These are phyloP conservation scores for Waitea zeae DNA, from an alignment of 1,284 basidiomycete genomes.

Conservation along the genomic window DNA sequence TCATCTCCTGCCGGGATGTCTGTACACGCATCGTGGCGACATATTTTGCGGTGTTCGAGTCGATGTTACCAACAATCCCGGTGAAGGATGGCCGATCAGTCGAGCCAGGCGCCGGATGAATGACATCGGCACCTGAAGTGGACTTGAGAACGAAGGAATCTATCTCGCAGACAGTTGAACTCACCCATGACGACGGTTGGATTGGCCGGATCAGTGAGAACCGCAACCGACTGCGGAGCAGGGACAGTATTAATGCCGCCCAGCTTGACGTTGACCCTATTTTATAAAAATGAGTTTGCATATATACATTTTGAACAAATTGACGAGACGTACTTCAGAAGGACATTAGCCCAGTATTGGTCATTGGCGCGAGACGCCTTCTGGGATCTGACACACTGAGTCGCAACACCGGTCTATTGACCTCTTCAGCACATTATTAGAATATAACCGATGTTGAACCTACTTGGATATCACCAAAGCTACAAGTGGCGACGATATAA, in stretches of 20 bases:
- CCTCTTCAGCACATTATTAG: too few relatives aligned
- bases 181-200: constrained; percentile 67
- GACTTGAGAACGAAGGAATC: not conserved
- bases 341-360: constrained; percentile 66
- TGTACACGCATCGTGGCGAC: constrained; percentile 44
- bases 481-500: constrained; percentile 13
- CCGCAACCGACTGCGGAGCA: constrained; percentile 37
- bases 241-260: constrained; percentile 66
- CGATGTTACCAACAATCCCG: constrained; percentile 56
- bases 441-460: too few relatives aligned
- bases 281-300: constrained; percentile 4
- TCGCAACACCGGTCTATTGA: constrained; percentile 57
- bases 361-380: constrained; percentile 46
- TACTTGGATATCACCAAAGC: constrained; percentile 55
- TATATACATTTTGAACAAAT: too few relatives aligned
- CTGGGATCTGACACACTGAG: constrained; percentile 49
- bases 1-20: constrained; percentile 54
- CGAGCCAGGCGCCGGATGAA: constrained; percentile 61
- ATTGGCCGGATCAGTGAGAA: constrained; percentile 45
- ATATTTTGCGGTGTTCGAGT: constrained; percentile 40
- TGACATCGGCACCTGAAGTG: constrained; percentile 59
- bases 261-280: constrained; percentile 64
- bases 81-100: constrained; percentile 61
- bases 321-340: constrained; percentile 40
- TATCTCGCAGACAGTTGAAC: constrained; percentile 3